Evolutionary conservation across 345 rosid genomes (phyloP).

Genomic region (Gossypium australe): DNA sequence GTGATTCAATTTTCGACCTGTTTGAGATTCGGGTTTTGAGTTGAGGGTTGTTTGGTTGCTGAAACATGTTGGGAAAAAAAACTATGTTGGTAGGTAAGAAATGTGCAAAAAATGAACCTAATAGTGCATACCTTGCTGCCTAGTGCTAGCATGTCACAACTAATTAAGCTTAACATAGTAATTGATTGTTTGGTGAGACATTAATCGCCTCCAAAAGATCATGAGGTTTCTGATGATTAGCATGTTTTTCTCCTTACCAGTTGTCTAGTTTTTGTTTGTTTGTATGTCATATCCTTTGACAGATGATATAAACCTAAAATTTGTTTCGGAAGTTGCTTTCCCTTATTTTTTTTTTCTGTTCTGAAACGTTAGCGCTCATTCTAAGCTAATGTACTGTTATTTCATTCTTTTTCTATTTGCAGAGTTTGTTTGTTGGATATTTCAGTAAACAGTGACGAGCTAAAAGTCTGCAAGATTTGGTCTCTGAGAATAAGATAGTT

Average conservation of each 20-base stretch:
- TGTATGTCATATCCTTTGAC: slow-evolving; percentile 2
- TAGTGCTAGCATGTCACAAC: not conserved
- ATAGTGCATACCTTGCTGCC: not conserved
- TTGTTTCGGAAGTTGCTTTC: not conserved
- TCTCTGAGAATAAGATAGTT: slow-evolving; percentile 12
- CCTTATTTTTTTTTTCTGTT: not conserved
- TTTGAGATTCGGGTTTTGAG: not conserved
- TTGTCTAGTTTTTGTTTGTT: slow-evolving; percentile 2
- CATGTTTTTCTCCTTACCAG: not conserved
- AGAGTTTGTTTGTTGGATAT: slow-evolving; percentile 15
- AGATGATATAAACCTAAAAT: slow-evolving; percentile 1
- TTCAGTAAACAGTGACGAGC: slow-evolving; percentile 6
- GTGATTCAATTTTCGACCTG: not conserved
- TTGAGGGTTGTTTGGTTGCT: slow-evolving; percentile 5
- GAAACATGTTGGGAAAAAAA: not conserved
- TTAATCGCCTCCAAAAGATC: not conserved
- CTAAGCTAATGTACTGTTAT: slow-evolving; percentile 15
- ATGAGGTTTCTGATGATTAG: not conserved
- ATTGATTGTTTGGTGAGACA: not conserved
- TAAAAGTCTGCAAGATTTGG: not conserved
- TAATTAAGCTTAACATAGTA: not conserved
- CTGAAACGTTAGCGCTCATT: not conserved
- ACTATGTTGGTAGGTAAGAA: slow-evolving; percentile 5
- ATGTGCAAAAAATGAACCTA: not conserved
- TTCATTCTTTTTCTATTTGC: slow-evolving; percentile 13